Percentiles rank a stretch among this genome's conserved stretches.
Evolutionary conservation across 1,284 basidiomycete species (phyloP).

Genomic region (Trametes pubescens): DNA sequence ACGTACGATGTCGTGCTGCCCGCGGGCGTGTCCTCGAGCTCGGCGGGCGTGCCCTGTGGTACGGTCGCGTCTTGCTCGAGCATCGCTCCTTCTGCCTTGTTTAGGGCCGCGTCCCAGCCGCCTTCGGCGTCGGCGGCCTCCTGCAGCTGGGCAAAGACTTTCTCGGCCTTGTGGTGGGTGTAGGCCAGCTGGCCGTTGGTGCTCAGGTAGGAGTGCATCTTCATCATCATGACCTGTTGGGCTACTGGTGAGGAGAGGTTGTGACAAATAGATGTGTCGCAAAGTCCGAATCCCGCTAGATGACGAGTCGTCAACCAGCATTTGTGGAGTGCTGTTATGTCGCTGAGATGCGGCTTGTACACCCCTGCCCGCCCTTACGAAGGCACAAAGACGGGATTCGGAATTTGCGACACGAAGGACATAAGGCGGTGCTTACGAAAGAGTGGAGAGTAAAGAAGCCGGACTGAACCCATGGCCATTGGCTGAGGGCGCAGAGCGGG

Average conservation of each 20-base stretch:
- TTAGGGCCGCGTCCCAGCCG: slow-evolving; percentile 69
- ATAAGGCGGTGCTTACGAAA: slow-evolving; percentile 54
- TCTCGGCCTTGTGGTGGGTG: slow-evolving; percentile 56
- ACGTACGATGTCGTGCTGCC: slow-evolving; percentile 57
- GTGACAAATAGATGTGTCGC: too few relatives aligned
- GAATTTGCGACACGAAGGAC: too few relatives aligned
- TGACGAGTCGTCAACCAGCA: too few relatives aligned
- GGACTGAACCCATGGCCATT: slow-evolving; percentile 99
- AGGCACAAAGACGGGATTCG: too few relatives aligned
- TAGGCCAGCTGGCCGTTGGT: slow-evolving; percentile 88
- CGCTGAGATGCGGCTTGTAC: too few relatives aligned
- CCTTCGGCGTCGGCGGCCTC: slow-evolving; percentile 59
- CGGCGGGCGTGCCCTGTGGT: slow-evolving; percentile 44
- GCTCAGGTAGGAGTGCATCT: slow-evolving; percentile 94
- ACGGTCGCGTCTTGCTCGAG: slow-evolving; percentile 27
- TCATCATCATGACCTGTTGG: slow-evolving; percentile 88
- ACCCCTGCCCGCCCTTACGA: too few relatives aligned
- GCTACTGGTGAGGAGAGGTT: slow-evolving; percentile 10
- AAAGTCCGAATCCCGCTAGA: too few relatives aligned
- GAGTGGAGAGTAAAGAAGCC: slow-evolving; percentile 95
- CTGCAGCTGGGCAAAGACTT: slow-evolving; percentile 54
- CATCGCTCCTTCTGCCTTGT: slow-evolving; percentile 51
- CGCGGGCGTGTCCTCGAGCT: slow-evolving; percentile 42
- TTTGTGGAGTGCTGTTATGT: too few relatives aligned
- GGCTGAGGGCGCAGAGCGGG: slow-evolving; percentile 48